These are phyloP conservation scores for Mycena indigotica DNA, from an alignment of 768 basidiomycete genomes.

Conservation along the genomic window DNA sequence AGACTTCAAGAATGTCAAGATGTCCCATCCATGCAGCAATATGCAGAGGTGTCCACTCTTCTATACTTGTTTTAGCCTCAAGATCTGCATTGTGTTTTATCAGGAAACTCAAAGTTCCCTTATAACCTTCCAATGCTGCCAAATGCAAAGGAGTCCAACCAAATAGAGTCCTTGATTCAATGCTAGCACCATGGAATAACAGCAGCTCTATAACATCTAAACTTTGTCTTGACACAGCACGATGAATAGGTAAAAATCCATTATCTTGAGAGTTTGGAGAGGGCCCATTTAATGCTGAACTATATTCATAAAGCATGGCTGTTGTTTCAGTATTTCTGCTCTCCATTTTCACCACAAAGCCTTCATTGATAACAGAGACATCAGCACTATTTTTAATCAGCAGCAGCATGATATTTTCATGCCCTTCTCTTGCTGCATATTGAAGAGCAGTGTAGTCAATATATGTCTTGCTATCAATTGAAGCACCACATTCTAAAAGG, in stretches of 20 bases:
- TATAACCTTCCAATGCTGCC: conserved; percentile 7
- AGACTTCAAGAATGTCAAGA: neutral
- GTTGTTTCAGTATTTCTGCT: conserved; percentile 7
- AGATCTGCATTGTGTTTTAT: neutral
- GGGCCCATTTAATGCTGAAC: conserved; percentile 4
- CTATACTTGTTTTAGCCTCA: neutral
- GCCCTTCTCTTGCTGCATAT: conserved; percentile 9
- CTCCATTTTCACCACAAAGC: neutral
- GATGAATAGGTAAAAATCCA: conserved; percentile 9
- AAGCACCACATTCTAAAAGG: conserved; percentile 4
- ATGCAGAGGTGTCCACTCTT: conserved; percentile 6
- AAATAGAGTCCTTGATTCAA: neutral
- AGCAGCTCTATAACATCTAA: conserved; percentile 1
- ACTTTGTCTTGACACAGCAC: conserved; percentile 7
- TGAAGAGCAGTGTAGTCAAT: conserved; percentile 8
- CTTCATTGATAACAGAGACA: neutral
- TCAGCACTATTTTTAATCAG: conserved; percentile 16
- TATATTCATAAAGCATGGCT: conserved; percentile 3
- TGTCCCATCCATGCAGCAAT: conserved; percentile 18
- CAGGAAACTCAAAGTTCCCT: conserved; percentile 4
- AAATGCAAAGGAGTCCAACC: conserved; percentile 19
- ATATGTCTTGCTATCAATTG: conserved; percentile 5
- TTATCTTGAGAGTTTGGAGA: conserved; percentile 1
- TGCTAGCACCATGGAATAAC: neutral
- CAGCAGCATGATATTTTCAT: conserved; percentile 10